These are phyloP conservation scores for Vigna unguiculata DNA, from an alignment of 306 rosid species.

Conservation along the genomic window DNA sequence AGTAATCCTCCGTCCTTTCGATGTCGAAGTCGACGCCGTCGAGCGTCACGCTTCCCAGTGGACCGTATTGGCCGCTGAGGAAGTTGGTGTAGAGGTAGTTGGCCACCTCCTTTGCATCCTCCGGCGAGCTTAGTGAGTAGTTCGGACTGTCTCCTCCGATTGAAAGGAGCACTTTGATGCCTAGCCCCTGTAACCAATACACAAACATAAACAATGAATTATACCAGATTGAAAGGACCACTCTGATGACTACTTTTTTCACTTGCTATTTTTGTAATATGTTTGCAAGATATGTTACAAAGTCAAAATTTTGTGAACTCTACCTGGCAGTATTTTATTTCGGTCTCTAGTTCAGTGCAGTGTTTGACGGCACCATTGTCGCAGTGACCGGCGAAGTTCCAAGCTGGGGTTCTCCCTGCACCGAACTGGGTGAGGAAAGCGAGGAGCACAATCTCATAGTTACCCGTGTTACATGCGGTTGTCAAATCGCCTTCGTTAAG, in stretches of 20 bases:
- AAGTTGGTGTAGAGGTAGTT: conserved; percentile 11
- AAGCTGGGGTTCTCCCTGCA: background rate
- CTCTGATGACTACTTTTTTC: too few species aligned
- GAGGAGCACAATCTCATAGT: conserved; percentile 47
- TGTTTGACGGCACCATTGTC: background rate
- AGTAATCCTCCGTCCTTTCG: conserved; percentile 46
- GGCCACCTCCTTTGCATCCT: background rate
- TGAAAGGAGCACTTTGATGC: background rate
- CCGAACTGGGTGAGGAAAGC: conserved; percentile 59
- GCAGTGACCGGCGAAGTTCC: conserved; percentile 65
- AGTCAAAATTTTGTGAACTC: too few species aligned
- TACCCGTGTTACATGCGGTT: conserved; percentile 52
- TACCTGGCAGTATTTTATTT: background rate
- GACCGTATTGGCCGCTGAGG: conserved; percentile 14
- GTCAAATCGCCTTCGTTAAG: conserved; percentile 43
- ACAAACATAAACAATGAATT: too few species aligned
- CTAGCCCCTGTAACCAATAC: background rate
- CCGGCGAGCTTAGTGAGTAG: background rate
- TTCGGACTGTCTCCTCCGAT: background rate
- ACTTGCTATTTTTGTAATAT: too few species aligned
- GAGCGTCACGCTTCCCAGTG: conserved; percentile 17
- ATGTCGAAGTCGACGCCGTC: conserved; percentile 49
- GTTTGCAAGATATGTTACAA: too few species aligned
- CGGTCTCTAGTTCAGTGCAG: background rate
- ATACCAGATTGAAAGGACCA: too few species aligned